phyloP scores from a whole-genome alignment of 1,284 basidiomycete species.

The Agroathelia rolfsii region DNA sequence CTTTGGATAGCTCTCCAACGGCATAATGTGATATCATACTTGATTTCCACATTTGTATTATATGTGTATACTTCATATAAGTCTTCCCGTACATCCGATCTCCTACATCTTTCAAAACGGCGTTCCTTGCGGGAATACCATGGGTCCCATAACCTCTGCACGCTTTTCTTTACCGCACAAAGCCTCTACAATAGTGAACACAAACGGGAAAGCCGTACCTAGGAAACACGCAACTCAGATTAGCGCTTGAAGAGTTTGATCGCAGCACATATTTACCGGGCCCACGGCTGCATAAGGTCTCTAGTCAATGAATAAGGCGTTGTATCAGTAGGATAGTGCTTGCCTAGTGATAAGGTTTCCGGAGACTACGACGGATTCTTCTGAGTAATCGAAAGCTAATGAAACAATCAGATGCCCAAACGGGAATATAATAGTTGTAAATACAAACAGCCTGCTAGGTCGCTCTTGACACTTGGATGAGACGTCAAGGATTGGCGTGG shows the following conservation, averaged over 20 bases:
- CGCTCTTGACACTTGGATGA: conserved; percentile 65
- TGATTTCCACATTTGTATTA: too few relatives aligned
- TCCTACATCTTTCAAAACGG: conserved; percentile 30
- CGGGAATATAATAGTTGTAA: too few relatives aligned
- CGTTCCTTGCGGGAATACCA: conserved; percentile 67
- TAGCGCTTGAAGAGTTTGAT: background rate
- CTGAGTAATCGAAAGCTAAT: conserved; percentile 75
- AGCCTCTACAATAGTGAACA: conserved; percentile 61
- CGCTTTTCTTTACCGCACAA: conserved; percentile 60
- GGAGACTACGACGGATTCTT: conserved; percentile 70
- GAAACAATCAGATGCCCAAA: too few relatives aligned
- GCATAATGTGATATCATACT: too few relatives aligned
- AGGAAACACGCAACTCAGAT: conserved; percentile 4
- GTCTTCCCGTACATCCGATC: too few relatives aligned
- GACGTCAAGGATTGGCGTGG: conserved; percentile 63
- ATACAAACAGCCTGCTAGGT: conserved; percentile 47
- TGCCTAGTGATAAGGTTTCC: conserved; percentile 72
- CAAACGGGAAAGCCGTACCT: conserved; percentile 74
- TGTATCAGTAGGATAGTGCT: too few relatives aligned
- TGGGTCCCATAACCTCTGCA: conserved; percentile 57
- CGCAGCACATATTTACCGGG: conserved; percentile 47
- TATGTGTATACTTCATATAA: too few relatives aligned
- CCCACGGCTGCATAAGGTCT: conserved; percentile 45
- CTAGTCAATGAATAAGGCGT: background rate
- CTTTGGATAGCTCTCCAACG: too few relatives aligned